Evolutionary conservation across 2,329 filamentous ascomycete species (phyloP), one percentile per base, ranked within the genome.

Genomic region (Fusarium sp.): DNA sequence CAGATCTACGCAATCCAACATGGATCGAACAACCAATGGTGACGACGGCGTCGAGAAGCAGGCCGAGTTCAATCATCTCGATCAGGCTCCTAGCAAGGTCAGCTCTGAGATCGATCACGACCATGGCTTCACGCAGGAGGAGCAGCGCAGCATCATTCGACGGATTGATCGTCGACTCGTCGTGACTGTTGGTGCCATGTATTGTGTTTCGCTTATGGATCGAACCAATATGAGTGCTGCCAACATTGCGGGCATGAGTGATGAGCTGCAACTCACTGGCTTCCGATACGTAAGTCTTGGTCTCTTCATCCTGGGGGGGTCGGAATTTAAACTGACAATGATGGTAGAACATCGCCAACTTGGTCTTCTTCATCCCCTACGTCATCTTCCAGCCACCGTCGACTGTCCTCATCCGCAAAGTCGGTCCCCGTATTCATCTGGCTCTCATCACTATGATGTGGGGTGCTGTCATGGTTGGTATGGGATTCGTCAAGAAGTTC

Each of bases 121-220:
- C 68, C 77, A 83, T 72, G 86, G 84, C 60, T 91, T 92, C 81
- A 87, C 89, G 2, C 85, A 86, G 0, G 82, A 85, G 24, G 91
- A 96, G 82, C 89, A 93, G 82, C 89, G 85, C 79, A 87, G 83
- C 47, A 93, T 96, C 77, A 90, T 95, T 47, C 86, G 87, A 63
- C 89, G 90, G 18, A 85, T 96, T 75, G 94, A 97, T 81, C 84
- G 86, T 36, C 89, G 91, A 5, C 84, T 93, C 7, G 88, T 93
- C 45, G 79, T 87, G 7, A 90, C 88, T 4, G 88, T 90, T 9
- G 91, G 91, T 26, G 79, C 87, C 73, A 88, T 94, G 83, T 95
- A 95, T 81, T 94, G 92, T 79, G 86, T 94, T 76, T 92, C 89
- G 73, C 83, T 96, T 67, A 93, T 96, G 90, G 94, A 96, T 79